Conservation (phyloP, 352 stramenopile genomes). For the Phytophthora europaea region DNA sequence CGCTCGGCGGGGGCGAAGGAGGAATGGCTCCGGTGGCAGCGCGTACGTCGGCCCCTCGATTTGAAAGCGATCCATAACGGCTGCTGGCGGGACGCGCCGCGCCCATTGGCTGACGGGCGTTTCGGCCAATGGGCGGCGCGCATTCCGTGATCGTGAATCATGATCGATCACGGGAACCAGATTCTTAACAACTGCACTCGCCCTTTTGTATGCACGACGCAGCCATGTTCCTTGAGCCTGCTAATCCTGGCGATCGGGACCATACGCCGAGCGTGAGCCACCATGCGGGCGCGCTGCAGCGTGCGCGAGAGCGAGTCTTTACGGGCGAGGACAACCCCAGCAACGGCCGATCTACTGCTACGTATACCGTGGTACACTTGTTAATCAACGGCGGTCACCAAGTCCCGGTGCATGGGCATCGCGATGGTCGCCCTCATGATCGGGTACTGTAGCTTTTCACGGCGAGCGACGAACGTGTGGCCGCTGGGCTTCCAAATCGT, state of each 20-base stretch:
- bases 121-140: constrained; percentile 16
- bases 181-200: constrained; percentile 1
- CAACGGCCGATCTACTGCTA: not conserved
- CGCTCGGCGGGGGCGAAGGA: constrained; percentile 22
- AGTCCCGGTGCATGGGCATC: not conserved
- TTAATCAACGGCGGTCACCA: not conserved
- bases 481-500: not conserved
- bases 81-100: constrained; percentile 10
- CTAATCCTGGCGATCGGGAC: not conserved
- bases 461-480: not conserved
- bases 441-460: not conserved
- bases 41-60: constrained; percentile 24
- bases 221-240: not conserved
- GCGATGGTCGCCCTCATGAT: not conserved
- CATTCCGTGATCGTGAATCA: constrained; percentile 30
- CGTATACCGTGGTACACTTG: not conserved
- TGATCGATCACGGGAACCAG: constrained; percentile 10
- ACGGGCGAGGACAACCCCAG: not conserved
- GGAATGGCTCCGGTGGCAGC: constrained; percentile 28
- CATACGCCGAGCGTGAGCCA: not conserved
- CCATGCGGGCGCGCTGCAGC: not conserved
- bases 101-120: not conserved
- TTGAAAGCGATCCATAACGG: constrained; percentile 34
- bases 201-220: not conserved
- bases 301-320: not conserved